Percentiles rank a stretch among this genome's conserved stretches.
Conservation (phyloP, 257 asterid genomes). For the Lantana camara region DNA sequence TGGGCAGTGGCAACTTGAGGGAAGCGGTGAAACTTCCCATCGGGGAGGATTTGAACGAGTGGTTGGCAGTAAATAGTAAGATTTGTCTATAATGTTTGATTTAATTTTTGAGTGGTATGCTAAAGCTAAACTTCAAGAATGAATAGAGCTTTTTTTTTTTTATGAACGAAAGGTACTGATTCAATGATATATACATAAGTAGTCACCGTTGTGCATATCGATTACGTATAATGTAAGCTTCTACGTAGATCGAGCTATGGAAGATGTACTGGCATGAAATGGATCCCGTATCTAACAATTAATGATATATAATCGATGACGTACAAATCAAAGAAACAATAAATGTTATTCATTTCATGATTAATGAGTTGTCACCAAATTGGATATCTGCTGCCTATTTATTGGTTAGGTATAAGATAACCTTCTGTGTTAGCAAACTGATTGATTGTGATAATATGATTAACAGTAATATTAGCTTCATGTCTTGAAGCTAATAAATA, state of each 20-base stretch:
- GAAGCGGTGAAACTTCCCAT: conserved; percentile 65
- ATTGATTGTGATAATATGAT: neutral
- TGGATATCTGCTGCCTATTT: neutral
- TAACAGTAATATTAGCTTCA: neutral
- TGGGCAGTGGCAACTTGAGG: conserved; percentile 59
- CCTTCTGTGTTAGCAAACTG: too few relatives aligned
- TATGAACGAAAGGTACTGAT: too few relatives aligned
- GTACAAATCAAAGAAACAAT: neutral
- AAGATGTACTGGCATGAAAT: too few relatives aligned
- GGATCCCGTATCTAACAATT: too few relatives aligned
- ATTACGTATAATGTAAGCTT: too few relatives aligned
- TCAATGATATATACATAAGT: too few relatives aligned
- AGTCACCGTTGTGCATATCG: too few relatives aligned
- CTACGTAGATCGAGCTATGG: too few relatives aligned
- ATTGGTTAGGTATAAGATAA: neutral
- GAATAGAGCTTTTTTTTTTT: too few relatives aligned
- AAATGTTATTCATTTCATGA: conserved; percentile 7
- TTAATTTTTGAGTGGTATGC: neutral
- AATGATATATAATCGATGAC: too few relatives aligned
- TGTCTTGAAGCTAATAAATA: neutral
- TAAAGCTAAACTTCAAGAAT: too few relatives aligned
- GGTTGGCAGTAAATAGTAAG: conserved; percentile 74
- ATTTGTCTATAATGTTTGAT: neutral
- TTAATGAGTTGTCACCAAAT: conserved; percentile 6
- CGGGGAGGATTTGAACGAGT: conserved; percentile 61